These are phyloP conservation scores for Boletus subparvulus DNA, from an alignment of 768 basidiomycete species.

Conservation along the genomic window DNA sequence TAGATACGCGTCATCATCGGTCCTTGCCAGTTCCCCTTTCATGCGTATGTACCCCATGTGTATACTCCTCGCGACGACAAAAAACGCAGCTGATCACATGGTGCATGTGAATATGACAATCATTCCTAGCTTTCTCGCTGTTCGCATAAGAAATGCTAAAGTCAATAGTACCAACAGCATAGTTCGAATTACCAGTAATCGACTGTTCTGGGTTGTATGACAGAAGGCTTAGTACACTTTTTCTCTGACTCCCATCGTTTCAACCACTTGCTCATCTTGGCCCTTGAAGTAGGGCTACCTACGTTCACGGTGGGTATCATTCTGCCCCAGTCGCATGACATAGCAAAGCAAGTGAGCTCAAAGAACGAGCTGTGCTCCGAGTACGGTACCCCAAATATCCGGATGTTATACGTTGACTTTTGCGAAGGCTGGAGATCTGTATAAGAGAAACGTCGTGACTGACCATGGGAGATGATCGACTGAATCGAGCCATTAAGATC, in stretches of 20 bases:
- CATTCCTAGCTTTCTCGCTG: neutral
- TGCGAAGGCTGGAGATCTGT: conserved; percentile 64
- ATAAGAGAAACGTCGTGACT: conserved; percentile 66
- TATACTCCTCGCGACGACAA: conserved; percentile 17
- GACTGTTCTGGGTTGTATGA: conserved; percentile 38
- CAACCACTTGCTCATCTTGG: conserved; percentile 89
- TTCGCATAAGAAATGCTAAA: neutral
- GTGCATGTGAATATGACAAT: conserved; percentile 11
- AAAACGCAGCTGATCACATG: conserved; percentile 24
- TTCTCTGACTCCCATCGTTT: conserved; percentile 85
- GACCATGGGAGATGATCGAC: conserved; percentile 64
- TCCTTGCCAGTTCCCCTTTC: conserved; percentile 4
- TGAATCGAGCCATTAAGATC: conserved; percentile 63
- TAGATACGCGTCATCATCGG: conserved; percentile 34
- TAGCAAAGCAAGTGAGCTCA: conserved; percentile 92
- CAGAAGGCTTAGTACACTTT: conserved; percentile 44
- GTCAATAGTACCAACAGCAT: neutral
- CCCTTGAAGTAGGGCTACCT: conserved; percentile 65
- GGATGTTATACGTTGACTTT: conserved; percentile 66
- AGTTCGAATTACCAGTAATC: conserved; percentile 46
- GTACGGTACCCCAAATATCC: conserved; percentile 84
- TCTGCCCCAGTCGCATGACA: conserved; percentile 79
- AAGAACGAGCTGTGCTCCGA: conserved; percentile 97
- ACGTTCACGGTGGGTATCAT: conserved; percentile 98
- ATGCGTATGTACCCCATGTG: conserved; percentile 20